Evolutionary conservation across 495 filamentous ascomycete species (phyloP), one percentile per base, ranked within the genome.

Genomic region (Penicillium canariense): DNA sequence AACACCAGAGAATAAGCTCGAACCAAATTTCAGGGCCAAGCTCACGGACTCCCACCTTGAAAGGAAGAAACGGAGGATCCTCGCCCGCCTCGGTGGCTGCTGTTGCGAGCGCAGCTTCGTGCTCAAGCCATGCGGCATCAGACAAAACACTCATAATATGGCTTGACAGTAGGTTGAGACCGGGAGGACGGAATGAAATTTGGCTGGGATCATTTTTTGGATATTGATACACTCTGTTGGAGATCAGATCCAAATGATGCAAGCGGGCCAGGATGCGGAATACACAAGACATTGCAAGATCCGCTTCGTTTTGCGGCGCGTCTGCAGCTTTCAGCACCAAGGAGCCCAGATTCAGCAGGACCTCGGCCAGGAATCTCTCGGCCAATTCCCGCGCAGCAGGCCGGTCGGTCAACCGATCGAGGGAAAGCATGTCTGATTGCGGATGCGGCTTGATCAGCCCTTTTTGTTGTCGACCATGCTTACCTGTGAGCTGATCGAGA

Each of bases 1-100:
- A 88, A 51, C 79, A 81, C 85, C 84, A 88, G 7, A 88, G 72
- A 40, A 87, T 74, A 11, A 87, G 70, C 56, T 88, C 85, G 2
- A 88, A 64, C 85, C 85, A 88, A 18, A 87, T 69, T 51, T 85
- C 81, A 17, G 79, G 77, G 1, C 78, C 78, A 2, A 86, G 63
- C 32, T 80, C 77, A 44, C 73, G 69, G n/a, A 84, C 67, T 22
- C 71, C 68, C 22, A 81, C 68, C 34, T 77, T 79, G 57, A 77
- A 77, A 15, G 74, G 70, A 4, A 77, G 60, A 23, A 74, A 81
- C 1, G 80, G 82, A 10, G 81, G 74, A 12, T 80, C 76, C 36
- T 81, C 67, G 12, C 80, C 79, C 5, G 68, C 67, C 31, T 75
- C 69, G 26, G 68, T 69, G 15, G 78, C 77, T 43, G 77, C 71